Base-by-base conservation (phyloP, 768 basidiomycete species). In the Phaeotremella skinneri region DNA sequence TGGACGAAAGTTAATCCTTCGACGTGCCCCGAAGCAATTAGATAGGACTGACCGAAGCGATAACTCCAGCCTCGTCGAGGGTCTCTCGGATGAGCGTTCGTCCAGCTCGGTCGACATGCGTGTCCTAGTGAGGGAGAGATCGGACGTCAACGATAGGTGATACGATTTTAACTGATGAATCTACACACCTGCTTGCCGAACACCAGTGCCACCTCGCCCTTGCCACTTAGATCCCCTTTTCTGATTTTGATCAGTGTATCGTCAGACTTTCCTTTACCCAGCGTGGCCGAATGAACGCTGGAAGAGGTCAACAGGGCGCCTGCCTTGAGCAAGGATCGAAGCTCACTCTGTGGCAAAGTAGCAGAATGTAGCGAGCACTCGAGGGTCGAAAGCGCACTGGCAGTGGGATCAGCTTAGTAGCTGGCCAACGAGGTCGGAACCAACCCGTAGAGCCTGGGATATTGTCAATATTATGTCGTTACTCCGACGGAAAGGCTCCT, bases 171-270 rank as follows among this genome's bases (percentile, higher is more conserved):
- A 26, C 16, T 31, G 29, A 56, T 14, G 27, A 25, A 11, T 25
- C 1, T 42, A 60, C 79, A 55, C 66, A 85, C 89, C 82, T 93
- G 90, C 74, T 93, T 92, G 5, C 94, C 94, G 70, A 97, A 97
- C 52, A 97, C 91, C 87, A 96, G 87, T 84, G 92, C 86, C 13
- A 96, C 78, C 72, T 96, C 92, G 45, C 87, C 90, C 69, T 90
- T 90, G 16, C 82, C 84, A 3, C 79, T 82, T 57, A 97, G 75
- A 57, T 90, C 88, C 1, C 93, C 91, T 1, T 83, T 84, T 45
- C 79, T 80, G 48, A 90, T 89, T 55, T 83, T 83, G 43, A 79
- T 77, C 47, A 97, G 85, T 2, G 90, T 85, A 75, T 98, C 85
- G 69, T 94, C 93, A 1, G 75, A 76, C 69, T 86, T 85, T 5